phyloP scores from a whole-genome alignment of 805 yeast genomes.

The Candida nonsorbophila region DNA sequence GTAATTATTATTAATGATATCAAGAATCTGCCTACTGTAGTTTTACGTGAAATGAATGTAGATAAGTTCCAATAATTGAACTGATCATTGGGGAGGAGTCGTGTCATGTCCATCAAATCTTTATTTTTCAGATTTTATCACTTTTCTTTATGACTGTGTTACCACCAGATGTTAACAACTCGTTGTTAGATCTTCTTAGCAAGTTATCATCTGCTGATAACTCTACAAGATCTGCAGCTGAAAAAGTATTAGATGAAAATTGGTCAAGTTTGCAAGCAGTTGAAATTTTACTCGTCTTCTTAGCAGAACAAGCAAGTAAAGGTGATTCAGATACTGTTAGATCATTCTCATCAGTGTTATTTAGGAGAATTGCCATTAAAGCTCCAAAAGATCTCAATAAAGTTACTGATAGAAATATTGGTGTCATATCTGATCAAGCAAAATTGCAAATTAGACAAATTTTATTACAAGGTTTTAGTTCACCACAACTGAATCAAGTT shows the following conservation, averaged over 20 bases:
- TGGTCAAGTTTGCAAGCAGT: conserved; percentile 72
- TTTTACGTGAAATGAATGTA: background rate
- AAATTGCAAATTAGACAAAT: conserved; percentile 57
- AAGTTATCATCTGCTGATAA: conserved; percentile 74
- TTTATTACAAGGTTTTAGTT: conserved; percentile 67
- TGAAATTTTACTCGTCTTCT: conserved; percentile 65
- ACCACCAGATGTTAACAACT: conserved; percentile 56
- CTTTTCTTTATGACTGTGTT: conserved; percentile 48
- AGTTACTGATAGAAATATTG: conserved; percentile 74
- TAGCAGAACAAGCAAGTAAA: conserved; percentile 71
- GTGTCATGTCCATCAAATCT: no score
- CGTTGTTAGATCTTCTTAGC: conserved; percentile 50
- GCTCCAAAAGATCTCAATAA: conserved; percentile 64
- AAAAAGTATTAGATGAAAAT: conserved; percentile 59
- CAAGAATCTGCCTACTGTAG: background rate
- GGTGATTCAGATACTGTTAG: conserved; percentile 58
- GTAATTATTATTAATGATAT: conserved; percentile 9
- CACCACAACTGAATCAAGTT: conserved; percentile 65
- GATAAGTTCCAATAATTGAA: no score
- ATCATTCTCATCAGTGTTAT: conserved; percentile 80
- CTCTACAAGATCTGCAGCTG: conserved; percentile 70
- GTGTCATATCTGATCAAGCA: conserved; percentile 56
- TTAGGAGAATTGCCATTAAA: conserved; percentile 79
- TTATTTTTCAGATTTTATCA: no score
- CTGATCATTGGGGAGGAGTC: background rate